These are phyloP conservation scores for Fagopyrum esculentum DNA, from an alignment of 148 eudicot genomes.

Conservation along the genomic window DNA sequence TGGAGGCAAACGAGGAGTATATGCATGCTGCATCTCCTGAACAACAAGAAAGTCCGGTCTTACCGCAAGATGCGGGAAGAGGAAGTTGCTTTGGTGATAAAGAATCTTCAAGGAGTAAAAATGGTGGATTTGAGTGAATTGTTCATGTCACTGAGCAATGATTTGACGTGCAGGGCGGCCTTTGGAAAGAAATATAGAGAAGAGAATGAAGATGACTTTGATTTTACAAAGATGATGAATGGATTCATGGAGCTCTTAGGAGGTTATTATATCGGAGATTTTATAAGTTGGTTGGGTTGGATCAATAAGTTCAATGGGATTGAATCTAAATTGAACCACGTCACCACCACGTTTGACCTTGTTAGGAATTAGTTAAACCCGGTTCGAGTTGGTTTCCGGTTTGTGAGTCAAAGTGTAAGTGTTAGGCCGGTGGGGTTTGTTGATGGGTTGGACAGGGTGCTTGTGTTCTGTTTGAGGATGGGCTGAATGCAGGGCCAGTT, in stretches of 20 bases:
- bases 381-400: no score
- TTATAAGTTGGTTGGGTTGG: neutral
- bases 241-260: neutral
- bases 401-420: no score
- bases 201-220: neutral
- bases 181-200: conserved; percentile 20
- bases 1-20: conserved; percentile 18
- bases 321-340: neutral
- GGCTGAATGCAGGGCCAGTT: no score
- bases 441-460: no score
- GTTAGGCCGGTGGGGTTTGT: no score
- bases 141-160: conserved; percentile 4
- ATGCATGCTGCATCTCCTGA: conserved; percentile 15
- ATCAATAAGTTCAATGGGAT: neutral
- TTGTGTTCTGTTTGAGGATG: no score
- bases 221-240: conserved; percentile 4
- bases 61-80: conserved; percentile 20
- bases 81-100: conserved; percentile 13
- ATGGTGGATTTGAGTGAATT: conserved; percentile 21
- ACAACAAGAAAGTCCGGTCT: conserved; percentile 18
- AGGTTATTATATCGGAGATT: neutral
- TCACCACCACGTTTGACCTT: neutral
- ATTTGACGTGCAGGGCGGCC: conserved; percentile 20
- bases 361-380: no score
- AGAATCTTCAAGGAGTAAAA: neutral